A percentile compares a stretch with the other conserved stretches of the same genome.
phyloP scores from a whole-genome alignment of 139 green algal genomes.

The Tetradesmus obliquus region DNA sequence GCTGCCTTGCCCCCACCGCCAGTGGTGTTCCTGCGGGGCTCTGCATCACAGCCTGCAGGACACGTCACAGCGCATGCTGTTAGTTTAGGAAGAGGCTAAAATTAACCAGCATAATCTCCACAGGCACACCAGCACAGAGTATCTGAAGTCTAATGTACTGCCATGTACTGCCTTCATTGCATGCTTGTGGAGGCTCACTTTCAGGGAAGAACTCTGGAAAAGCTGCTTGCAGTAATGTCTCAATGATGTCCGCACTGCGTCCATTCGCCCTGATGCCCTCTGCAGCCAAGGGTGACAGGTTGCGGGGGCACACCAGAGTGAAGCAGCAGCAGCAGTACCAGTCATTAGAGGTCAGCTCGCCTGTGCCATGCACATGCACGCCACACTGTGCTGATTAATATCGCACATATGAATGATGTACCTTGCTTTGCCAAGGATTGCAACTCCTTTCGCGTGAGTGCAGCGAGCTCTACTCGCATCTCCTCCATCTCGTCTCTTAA shows the following conservation, averaged over 20 bases:
- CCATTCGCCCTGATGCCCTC: conserved; percentile 26
- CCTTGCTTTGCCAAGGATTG: conserved; percentile 48
- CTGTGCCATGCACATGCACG: not conserved
- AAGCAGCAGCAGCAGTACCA: conserved; percentile 11
- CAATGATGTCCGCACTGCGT: conserved; percentile 11
- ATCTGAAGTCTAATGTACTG: too few species aligned
- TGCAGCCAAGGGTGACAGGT: not conserved
- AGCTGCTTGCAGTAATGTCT: not conserved
- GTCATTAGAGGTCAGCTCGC: not conserved
- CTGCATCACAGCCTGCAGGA: not conserved
- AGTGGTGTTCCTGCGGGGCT: not conserved
- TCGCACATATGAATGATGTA: not conserved
- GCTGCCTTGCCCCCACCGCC: not conserved
- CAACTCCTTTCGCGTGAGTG: conserved; percentile 37
- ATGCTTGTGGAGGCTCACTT: not conserved
- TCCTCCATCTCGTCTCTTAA: not conserved
- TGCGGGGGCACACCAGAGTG: not conserved
- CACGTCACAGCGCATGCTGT: not conserved
- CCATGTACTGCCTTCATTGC: not conserved
- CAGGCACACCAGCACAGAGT: not conserved
- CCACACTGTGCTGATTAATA: too few species aligned
- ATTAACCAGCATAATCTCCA: not conserved
- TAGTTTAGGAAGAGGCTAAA: too few species aligned
- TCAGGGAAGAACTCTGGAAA: not conserved
- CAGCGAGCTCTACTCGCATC: conserved; percentile 15